Evolutionary conservation across 2,329 filamentous ascomycete genomes (phyloP).

Genomic region (Chalara sp.): DNA sequence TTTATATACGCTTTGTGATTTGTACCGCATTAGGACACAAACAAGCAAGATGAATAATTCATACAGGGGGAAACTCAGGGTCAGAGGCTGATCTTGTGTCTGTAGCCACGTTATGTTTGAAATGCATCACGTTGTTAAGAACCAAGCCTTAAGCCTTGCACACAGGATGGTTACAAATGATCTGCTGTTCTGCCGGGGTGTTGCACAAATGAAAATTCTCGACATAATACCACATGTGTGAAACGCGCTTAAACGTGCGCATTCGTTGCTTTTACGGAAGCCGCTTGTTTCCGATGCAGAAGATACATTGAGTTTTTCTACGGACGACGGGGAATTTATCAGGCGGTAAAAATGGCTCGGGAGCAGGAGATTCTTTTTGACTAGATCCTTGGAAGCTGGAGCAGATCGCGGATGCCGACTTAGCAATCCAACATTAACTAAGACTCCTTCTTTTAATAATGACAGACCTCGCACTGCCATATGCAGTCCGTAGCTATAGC

Average conservation of each 20-base stretch:
- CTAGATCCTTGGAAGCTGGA: conserved; percentile 4
- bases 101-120: conserved; percentile 13
- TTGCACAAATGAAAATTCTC: conserved; percentile 8
- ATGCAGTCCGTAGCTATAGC: too few species aligned
- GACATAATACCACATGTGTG: conserved; percentile 10
- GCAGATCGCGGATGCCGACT: conserved; percentile 4
- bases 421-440: neutral
- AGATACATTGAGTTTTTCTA: conserved; percentile 1
- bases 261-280: conserved; percentile 8
- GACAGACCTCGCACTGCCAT: too few species aligned
- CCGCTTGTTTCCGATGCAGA: conserved; percentile 8
- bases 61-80: neutral
- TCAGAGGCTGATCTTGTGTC: conserved; percentile 8
- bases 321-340: conserved; percentile 8
- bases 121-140: conserved; percentile 8
- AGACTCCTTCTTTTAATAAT: too few species aligned
- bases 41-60: too few species aligned
- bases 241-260: conserved; percentile 7
- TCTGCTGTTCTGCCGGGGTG: conserved; percentile 2
- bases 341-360: conserved; percentile 1
- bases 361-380: conserved; percentile 10
- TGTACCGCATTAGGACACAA: too few species aligned
- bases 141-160: conserved; percentile 4
- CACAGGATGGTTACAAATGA: conserved; percentile 2
- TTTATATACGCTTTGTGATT: too few species aligned